A percentile compares a stretch with the other conserved stretches of the same genome.
Conservation (phyloP, 129 eudicot species). For the Heracleum sosnowskyi region DNA sequence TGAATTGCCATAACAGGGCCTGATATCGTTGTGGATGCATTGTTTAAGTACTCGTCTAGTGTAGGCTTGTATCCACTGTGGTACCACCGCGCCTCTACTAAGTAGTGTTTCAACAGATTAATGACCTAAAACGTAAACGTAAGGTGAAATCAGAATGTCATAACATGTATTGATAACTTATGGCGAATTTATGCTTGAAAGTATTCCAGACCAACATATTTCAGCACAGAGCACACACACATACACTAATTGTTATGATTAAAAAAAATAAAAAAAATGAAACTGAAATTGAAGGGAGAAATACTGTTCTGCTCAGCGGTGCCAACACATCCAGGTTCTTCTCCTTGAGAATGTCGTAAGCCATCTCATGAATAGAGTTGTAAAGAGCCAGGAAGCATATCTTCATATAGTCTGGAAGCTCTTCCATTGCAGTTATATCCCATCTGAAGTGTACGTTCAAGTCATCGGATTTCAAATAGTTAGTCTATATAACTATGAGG, state of each 20-base stretch:
- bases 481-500: no score
- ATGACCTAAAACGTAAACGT: constrained; percentile 32
- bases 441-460: constrained; percentile 28
- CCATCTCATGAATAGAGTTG: constrained; percentile 42
- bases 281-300: background rate
- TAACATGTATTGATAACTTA: no score
- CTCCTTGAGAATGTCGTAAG: constrained; percentile 31
- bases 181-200: no score
- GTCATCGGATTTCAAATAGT: no score
- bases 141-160: background rate
- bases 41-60: background rate
- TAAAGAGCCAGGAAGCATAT: constrained; percentile 42
- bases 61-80: background rate
- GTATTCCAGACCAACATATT: no score
- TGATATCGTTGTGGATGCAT: background rate
- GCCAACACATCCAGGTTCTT: constrained; percentile 29
- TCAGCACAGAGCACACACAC: no score
- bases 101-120: constrained; percentile 41
- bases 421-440: constrained; percentile 42
- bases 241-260: no score
- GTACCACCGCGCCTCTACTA: constrained; percentile 49
- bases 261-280: no score
- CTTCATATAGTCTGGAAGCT: constrained; percentile 54
- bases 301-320: constrained; percentile 28
- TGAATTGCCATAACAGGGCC: background rate